Evolutionary conservation across 2,329 filamentous ascomycete species (phyloP).

Genomic region (Colletotrichum magnum): DNA sequence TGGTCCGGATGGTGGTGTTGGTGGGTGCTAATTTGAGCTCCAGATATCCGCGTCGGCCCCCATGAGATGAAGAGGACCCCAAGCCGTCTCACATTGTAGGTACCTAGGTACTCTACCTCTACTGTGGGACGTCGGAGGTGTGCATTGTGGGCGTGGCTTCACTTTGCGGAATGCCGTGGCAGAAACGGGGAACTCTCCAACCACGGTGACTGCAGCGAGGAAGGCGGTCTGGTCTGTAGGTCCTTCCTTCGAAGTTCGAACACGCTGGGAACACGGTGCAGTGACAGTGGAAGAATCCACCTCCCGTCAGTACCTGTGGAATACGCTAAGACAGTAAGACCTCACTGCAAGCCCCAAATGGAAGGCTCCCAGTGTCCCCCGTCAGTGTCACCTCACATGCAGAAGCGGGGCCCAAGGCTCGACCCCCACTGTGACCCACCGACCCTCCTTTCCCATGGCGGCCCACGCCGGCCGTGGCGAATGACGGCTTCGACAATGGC

Average conservation of each 20-base stretch:
- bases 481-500: constrained; percentile 30
- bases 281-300: constrained; percentile 1
- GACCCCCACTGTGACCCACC: constrained; percentile 6
- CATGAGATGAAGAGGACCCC: neutral
- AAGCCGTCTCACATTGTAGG: no score
- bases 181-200: constrained; percentile 24
- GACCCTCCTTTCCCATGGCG: constrained; percentile 6
- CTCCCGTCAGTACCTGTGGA: no score
- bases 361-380: no score
- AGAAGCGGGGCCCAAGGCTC: constrained; percentile 34
- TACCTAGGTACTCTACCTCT: no score
- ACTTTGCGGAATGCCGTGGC: constrained; percentile 9
- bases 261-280: constrained; percentile 36
- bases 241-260: neutral
- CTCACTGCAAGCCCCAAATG: no score
- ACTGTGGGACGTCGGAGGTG: constrained; percentile 16
- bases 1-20: neutral
- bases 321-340: no score
- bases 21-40: neutral
- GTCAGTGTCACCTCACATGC: constrained; percentile 16
- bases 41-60: neutral
- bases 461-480: constrained; percentile 20
- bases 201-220: constrained; percentile 1
- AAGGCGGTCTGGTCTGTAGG: constrained; percentile 26
- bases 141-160: no score